phyloP scores from a whole-genome alignment of 108 stramenopile species.

The Conticribra weissflogii region DNA sequence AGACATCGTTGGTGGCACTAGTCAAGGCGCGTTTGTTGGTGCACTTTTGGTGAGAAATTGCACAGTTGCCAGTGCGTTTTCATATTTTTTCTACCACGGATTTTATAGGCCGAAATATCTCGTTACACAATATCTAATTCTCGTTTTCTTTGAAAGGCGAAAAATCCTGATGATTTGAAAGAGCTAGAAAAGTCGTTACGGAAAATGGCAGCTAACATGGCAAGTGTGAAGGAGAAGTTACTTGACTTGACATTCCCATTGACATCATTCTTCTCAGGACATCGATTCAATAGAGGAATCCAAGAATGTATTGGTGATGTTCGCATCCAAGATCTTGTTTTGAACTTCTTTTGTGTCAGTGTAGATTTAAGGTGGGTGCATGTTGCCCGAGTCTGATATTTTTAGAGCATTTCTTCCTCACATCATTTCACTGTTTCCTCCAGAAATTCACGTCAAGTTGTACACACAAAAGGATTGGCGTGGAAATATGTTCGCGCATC shows the following conservation, averaged over 20 bases:
- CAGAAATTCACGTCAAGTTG: constrained; percentile 19
- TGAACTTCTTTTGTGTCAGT: constrained; percentile 64
- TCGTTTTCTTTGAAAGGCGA: constrained; percentile 13
- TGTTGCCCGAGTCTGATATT: neutral
- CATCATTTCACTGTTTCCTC: too few species aligned
- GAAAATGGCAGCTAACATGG: constrained; percentile 51
- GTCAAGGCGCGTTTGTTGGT: constrained; percentile 61
- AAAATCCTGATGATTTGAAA: constrained; percentile 53
- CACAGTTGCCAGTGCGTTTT: too few species aligned
- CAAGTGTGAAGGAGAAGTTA: constrained; percentile 51
- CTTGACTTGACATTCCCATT: constrained; percentile 61
- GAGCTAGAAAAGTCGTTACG: constrained; percentile 19
- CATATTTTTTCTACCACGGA: too few species aligned
- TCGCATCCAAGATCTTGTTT: constrained; percentile 64
- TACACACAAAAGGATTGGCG: constrained; percentile 52
- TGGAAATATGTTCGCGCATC: constrained; percentile 69
- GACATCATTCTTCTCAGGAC: constrained; percentile 28
- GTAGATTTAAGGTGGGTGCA: constrained; percentile 52
- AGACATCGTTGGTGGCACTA: constrained; percentile 61
- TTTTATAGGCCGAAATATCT: neutral
- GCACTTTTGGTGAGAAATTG: constrained; percentile 22
- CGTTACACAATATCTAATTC: neutral
- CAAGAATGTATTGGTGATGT: constrained; percentile 42
- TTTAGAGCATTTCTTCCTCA: neutral
- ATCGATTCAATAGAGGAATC: constrained; percentile 57